phyloP scores from a whole-genome alignment of 768 basidiomycete genomes.

The Guyanaporus albipodus region DNA sequence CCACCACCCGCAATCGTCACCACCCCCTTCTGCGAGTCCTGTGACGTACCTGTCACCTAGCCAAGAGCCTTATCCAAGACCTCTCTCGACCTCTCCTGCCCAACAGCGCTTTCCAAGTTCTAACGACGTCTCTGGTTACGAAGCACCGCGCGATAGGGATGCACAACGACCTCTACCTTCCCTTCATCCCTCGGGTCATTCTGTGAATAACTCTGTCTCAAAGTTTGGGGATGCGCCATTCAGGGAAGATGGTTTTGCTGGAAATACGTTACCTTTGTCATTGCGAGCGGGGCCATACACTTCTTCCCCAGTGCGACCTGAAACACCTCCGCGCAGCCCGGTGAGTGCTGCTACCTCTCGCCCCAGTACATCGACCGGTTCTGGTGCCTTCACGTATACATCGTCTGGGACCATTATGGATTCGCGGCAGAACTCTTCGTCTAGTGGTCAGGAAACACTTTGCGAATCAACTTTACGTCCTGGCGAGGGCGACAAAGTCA shows the following conservation, averaged over 20 bases:
- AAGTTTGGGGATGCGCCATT: constrained; percentile 32
- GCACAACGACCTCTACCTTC: constrained; percentile 25
- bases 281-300: constrained; percentile 28
- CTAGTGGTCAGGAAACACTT: constrained; percentile 31
- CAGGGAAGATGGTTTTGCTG: constrained; percentile 28
- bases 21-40: constrained; percentile 16
- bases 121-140: constrained; percentile 15
- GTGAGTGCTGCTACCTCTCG: constrained; percentile 48
- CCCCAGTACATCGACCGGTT: constrained; percentile 33
- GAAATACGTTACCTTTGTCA: constrained; percentile 22
- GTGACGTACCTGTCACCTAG: constrained; percentile 39
- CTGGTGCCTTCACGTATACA: constrained; percentile 22
- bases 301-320: constrained; percentile 27
- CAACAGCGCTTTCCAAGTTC: constrained; percentile 28
- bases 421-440: constrained; percentile 24
- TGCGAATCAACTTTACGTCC: constrained; percentile 33
- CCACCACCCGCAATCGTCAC: constrained; percentile 24
- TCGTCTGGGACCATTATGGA: constrained; percentile 28
- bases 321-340: constrained; percentile 63
- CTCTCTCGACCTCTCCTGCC: constrained; percentile 51
- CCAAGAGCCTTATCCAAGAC: constrained; percentile 58
- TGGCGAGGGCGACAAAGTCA: constrained; percentile 28
- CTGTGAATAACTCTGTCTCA: constrained; percentile 23
- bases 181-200: constrained; percentile 27
- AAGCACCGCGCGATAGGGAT: constrained; percentile 28